Percentiles rank a stretch among this genome's conserved stretches.
These are phyloP conservation scores for Pyrenopolyporus hunteri DNA, from an alignment of 495 filamentous ascomycete species.

Conservation along the genomic window DNA sequence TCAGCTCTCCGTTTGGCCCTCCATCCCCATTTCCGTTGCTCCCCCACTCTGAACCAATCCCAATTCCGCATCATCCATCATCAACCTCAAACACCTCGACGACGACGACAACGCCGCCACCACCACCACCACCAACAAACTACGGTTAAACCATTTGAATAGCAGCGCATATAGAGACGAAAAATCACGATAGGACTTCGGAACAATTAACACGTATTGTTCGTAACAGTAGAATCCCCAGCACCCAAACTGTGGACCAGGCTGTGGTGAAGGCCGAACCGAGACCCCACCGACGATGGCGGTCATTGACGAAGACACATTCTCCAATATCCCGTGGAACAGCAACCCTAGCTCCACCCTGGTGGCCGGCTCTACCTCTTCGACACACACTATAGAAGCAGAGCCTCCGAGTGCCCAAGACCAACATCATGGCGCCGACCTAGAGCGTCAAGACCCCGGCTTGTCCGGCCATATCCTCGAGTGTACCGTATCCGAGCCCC, in stretches of 20 bases:
- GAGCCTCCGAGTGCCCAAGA: conserved; percentile 38
- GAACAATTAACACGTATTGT: neutral
- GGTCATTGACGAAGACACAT: conserved; percentile 57
- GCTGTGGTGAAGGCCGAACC: conserved; percentile 9
- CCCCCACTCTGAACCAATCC: conserved; percentile 12
- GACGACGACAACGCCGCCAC: neutral
- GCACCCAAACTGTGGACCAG: conserved; percentile 13
- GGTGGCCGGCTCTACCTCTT: conserved; percentile 28
- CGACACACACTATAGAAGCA: conserved; percentile 35
- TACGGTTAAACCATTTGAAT: neutral
- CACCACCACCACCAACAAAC: too few species aligned
- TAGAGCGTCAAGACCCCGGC: conserved; percentile 62
- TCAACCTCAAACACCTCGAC: conserved; percentile 8
- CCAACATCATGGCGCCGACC: conserved; percentile 39
- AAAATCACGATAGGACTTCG: neutral
- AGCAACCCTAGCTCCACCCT: conserved; percentile 43
- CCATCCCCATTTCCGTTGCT: too few species aligned
- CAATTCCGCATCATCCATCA: conserved; percentile 26
- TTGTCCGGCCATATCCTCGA: conserved; percentile 81
- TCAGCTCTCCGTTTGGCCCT: conserved; percentile 11
- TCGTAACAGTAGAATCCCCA: neutral
- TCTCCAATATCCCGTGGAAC: conserved; percentile 58
- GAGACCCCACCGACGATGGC: conserved; percentile 46
- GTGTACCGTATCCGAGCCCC: conserved; percentile 77
- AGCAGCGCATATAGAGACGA: neutral